Conservation (phyloP, 2,329 filamentous ascomycete genomes). For the Aspergillus costaricaensis region DNA sequence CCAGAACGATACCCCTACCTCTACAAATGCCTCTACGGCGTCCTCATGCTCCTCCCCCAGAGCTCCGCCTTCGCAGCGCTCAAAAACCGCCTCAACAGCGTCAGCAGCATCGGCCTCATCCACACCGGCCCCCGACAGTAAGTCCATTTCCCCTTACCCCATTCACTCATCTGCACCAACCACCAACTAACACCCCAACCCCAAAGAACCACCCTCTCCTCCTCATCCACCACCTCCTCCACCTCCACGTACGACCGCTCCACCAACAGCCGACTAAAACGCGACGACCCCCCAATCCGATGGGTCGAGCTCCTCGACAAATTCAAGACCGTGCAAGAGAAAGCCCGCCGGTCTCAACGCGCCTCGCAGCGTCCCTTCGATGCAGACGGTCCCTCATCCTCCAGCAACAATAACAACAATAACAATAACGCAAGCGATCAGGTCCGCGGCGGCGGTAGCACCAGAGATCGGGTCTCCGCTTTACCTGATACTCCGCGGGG, state of each 20-base stretch:
- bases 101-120: slow-evolving; percentile 93
- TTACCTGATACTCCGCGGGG: slow-evolving; percentile 39
- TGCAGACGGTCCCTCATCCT: slow-evolving; percentile 45
- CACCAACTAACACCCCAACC: background rate
- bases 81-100: slow-evolving; percentile 94
- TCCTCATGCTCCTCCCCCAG: slow-evolving; percentile 97
- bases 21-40: slow-evolving; percentile 96
- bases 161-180: slow-evolving; percentile 15
- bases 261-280: slow-evolving; percentile 69
- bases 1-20: slow-evolving; percentile 92
- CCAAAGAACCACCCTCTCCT: slow-evolving; percentile 16
- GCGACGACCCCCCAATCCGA: slow-evolving; percentile 81
- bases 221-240: slow-evolving; percentile 48
- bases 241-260: slow-evolving; percentile 66
- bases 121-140: slow-evolving; percentile 80
- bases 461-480: background rate
- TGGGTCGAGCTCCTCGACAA: slow-evolving; percentile 95
- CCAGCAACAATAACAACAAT: slow-evolving; percentile 18
- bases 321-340: slow-evolving; percentile 88
- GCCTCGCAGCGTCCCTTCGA: slow-evolving; percentile 49
- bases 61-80: slow-evolving; percentile 95
- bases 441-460: slow-evolving; percentile 5
- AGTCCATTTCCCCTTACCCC: slow-evolving; percentile 42
- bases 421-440: no score
- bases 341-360: slow-evolving; percentile 70